Evolutionary conservation across 2,329 filamentous ascomycete species (phyloP), one percentile per base, ranked within the genome.

Genomic region (Apiospora malaysiana): DNA sequence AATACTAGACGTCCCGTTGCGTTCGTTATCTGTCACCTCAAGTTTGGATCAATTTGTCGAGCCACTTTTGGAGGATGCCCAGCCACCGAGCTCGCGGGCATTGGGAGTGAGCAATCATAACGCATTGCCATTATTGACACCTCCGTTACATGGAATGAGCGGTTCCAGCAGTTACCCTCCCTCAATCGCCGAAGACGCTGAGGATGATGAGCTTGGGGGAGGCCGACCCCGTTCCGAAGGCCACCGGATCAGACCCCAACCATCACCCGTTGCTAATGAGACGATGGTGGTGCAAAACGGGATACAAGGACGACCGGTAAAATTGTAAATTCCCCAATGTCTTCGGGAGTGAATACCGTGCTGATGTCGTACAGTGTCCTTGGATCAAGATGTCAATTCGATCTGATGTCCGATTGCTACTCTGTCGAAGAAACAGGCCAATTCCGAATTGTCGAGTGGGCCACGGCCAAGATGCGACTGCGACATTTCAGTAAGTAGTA

Each of bases 401-500:
- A 25, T 8, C 40, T 66, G 8, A 43, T 27, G 65, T 66, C 65
- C n/a, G 65, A 45, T 32, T n/a, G 37, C 1, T 66, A 66, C 40
- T 18, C n/a, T 0, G 65, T 66, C 4, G 12, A 66, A 21, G 65
- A 66, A 43, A 66, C 65, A 12, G 65, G 43, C 43, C 40, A 46
- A 12, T 45, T 46, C 40, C 18, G 65, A 18, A 46, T 67, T 14
- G 65, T 67, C 42, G 42, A 67, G 5, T 67, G 65, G 42, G 10
- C 23, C n/a, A 67, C 14, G 40, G 4, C n/a, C 21, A 25, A 12
- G 3, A 21, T 32, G 40, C 65, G 65, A 8, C n/a, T 45, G n/a
- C 65, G 65, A 5, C 65, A 67, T 25, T 67, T 27, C 6, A 67
- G 65, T 46, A 46, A 67, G 40, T 27, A 67, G n/a, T 27, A 45